Evolutionary conservation across 441 rosid genomes (phyloP), one percentile per base, ranked within the genome.

Genomic region (Mallotus japonicus): DNA sequence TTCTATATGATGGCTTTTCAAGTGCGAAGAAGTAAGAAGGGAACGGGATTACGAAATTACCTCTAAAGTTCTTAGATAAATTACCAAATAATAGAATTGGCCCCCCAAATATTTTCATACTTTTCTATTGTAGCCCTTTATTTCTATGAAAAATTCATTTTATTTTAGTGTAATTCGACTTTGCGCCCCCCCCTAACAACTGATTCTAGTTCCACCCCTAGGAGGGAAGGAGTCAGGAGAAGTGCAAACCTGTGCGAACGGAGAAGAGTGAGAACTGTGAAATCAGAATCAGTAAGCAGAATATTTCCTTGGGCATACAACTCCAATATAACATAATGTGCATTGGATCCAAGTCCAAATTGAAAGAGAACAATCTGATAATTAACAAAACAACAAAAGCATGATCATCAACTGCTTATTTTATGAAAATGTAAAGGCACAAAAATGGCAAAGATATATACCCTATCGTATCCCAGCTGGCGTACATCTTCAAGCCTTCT

Each of bases 401-500:
- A 12, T 61, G 32, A 28, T 44, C 11, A 44, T 44, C 5, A 42
- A 42, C 46, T 8, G 12, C 49, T 44, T 8, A 10, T 44, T 44
- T 44, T 1, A 44, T 44, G 7, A 44, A 44, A 44, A 44, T 7
- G 49, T 7, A 44, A 44, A 44, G 1, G 12, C 9, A 44, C 9
- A 44, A 44, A 44, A 19, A 19, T 6, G 60, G 32, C 11, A 24
- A 62, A 37, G 20, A 15, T 8, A 6, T 14, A 80, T 89, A 95
- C 99, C 90, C 99, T 84, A 78, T 95, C 99, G 67, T 92, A 95
- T 72, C 99, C 99, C 46, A 95, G 95, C 83, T 95, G 98, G 10
- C 95, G 93, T 32, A 95, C 99, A 82, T 95, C 99, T 78, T 95
- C 99, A 56, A 95, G 95, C 86, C 99, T 89, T 82, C 96, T 86